Evolutionary conservation across 495 filamentous ascomycete genomes (phyloP).

Genomic region (Rusavskia elegans): DNA sequence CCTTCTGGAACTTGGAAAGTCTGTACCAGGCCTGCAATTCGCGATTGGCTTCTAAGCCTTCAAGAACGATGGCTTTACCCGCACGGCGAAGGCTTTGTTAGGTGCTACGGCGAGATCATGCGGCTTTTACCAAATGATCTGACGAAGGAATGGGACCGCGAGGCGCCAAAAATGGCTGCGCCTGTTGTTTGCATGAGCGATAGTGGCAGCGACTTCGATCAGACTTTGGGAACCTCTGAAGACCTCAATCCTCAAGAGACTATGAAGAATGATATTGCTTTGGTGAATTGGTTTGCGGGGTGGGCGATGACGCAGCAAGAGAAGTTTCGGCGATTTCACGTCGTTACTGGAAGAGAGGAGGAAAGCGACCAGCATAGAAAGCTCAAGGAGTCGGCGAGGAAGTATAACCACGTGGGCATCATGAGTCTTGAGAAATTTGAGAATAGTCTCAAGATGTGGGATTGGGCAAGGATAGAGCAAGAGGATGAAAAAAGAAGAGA

Average conservation of each 20-base stretch:
- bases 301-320: slow-evolving; percentile 22
- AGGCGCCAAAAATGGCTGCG: slow-evolving; percentile 4
- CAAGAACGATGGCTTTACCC: neutral
- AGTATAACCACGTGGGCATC: neutral
- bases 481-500: neutral
- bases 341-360: slow-evolving; percentile 3
- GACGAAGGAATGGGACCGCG: slow-evolving; percentile 3
- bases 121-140: slow-evolving; percentile 1
- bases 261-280: slow-evolving; percentile 19
- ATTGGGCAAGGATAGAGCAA: neutral
- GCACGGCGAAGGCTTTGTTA: slow-evolving; percentile 1
- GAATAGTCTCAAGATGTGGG: neutral
- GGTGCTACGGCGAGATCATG: slow-evolving; percentile 5
- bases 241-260: slow-evolving; percentile 1
- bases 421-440: neutral
- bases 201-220: neutral
- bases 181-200: slow-evolving; percentile 2
- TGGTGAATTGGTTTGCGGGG: slow-evolving; percentile 29
- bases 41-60: slow-evolving; percentile 20
- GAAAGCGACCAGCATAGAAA: neutral
- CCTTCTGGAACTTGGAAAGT: slow-evolving; percentile 22
- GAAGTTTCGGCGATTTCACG: slow-evolving; percentile 19
- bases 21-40: slow-evolving; percentile 24
- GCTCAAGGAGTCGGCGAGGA: neutral
- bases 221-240: slow-evolving; percentile 1